phyloP scores from a whole-genome alignment of 2,329 filamentous ascomycete species.

The Aspergillus awamori region DNA sequence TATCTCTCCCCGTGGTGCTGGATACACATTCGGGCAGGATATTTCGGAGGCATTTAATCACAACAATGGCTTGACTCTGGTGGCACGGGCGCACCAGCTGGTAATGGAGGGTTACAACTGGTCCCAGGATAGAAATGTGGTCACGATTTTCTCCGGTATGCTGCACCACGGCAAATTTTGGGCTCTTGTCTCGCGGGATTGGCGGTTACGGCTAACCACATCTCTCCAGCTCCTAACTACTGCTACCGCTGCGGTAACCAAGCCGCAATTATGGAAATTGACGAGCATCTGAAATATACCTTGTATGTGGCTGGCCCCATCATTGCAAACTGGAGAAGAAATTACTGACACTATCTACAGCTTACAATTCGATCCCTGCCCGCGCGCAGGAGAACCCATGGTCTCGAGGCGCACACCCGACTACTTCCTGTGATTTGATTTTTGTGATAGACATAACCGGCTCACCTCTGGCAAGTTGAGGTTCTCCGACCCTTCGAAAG shows the following conservation, averaged over 20 bases:
- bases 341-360: slow-evolving; percentile 52
- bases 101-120: slow-evolving; percentile 99
- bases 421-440: slow-evolving; percentile 80
- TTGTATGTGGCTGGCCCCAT: slow-evolving; percentile 69
- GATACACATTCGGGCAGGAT: slow-evolving; percentile 94
- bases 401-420: slow-evolving; percentile 95
- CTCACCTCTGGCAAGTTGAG: slow-evolving; percentile 25
- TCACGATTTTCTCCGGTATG: slow-evolving; percentile 94
- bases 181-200: neutral
- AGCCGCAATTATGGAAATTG: slow-evolving; percentile 99
- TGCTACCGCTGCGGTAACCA: slow-evolving; percentile 99
- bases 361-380: slow-evolving; percentile 98
- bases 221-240: slow-evolving; percentile 74
- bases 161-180: slow-evolving; percentile 25
- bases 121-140: slow-evolving; percentile 97
- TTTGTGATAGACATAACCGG: slow-evolving; percentile 38
- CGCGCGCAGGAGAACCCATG: slow-evolving; percentile 96
- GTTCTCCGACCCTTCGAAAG: slow-evolving; percentile 28
- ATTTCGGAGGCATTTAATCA: slow-evolving; percentile 99
- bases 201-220: slow-evolving; percentile 28
- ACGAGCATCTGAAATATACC: slow-evolving; percentile 98
- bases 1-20: slow-evolving; percentile 90
- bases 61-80: slow-evolving; percentile 94
- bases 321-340: slow-evolving; percentile 3
- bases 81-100: slow-evolving; percentile 94